Percentiles rank a stretch among this genome's conserved stretches.
These are phyloP conservation scores for Solanum dulcamara DNA, from an alignment of 257 asterid species.

Conservation along the genomic window DNA sequence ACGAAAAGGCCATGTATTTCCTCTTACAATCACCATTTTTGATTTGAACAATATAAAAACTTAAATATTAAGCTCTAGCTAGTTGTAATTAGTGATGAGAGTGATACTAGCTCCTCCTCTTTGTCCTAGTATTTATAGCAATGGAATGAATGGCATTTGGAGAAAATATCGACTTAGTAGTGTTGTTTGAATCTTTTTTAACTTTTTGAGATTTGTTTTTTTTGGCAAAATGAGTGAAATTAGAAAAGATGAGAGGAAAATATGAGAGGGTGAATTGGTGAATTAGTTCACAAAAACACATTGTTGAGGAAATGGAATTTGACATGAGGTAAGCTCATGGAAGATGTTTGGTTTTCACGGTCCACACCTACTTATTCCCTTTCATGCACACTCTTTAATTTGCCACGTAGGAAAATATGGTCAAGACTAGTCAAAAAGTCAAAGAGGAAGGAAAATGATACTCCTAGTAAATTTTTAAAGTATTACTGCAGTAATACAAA, in stretches of 20 bases:
- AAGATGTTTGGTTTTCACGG: neutral
- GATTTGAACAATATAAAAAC: neutral
- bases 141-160: neutral
- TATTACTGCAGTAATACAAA: neutral
- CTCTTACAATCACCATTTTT: neutral
- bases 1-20: neutral
- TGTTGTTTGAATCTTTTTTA: neutral
- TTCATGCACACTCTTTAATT: conserved; percentile 1
- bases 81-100: neutral
- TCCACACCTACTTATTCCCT: conserved; percentile 1
- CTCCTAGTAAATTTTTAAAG: too few relatives aligned
- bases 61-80: too few relatives aligned
- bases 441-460: neutral
- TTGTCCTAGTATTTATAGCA: neutral
- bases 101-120: neutral
- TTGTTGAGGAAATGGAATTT: neutral
- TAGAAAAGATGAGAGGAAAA: neutral
- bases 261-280: neutral
- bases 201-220: neutral
- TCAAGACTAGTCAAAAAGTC: neutral
- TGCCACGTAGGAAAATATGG: neutral
- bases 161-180: neutral
- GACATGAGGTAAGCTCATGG: conserved; percentile 11
- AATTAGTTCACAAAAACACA: neutral
- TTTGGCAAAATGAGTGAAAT: neutral